A percentile compares a stretch with the other conserved stretches of the same genome.
These are phyloP conservation scores for Teratosphaeria zuluensis DNA, from an alignment of 2,329 filamentous ascomycete species.

Conservation along the genomic window DNA sequence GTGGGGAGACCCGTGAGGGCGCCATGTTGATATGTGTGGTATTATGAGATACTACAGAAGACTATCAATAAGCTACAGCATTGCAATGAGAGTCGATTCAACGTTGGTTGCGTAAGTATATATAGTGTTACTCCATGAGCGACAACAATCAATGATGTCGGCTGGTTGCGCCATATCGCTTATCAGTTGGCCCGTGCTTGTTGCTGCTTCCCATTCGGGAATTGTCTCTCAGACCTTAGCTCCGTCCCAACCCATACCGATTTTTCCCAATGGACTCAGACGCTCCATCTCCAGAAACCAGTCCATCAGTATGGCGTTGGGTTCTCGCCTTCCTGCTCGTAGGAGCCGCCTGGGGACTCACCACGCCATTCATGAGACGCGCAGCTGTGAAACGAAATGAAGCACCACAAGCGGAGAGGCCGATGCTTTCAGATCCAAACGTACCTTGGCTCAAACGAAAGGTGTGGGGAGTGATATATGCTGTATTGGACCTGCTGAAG, in stretches of 20 bases:
- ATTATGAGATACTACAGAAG: background rate
- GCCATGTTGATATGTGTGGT: background rate
- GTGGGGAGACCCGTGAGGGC: background rate
- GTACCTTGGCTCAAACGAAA: constrained; percentile 54
- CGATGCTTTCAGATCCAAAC: constrained; percentile 33
- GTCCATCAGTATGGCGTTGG: constrained; percentile 60
- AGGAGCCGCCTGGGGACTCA: constrained; percentile 85
- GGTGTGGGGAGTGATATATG: constrained; percentile 58
- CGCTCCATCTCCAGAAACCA: constrained; percentile 13
- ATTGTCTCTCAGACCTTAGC: background rate
- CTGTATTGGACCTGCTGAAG: constrained; percentile 64
- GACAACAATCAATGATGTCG: background rate
- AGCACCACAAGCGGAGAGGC: constrained; percentile 40
- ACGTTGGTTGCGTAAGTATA: background rate
- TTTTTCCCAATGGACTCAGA: constrained; percentile 19
- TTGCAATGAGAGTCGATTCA: background rate
- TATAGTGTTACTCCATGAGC: background rate
- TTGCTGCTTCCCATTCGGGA: background rate
- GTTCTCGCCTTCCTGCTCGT: constrained; percentile 83
- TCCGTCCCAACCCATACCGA: background rate
- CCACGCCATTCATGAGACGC: constrained; percentile 76
- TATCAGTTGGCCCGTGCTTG: background rate
- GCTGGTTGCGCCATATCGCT: background rate
- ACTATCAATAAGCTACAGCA: background rate
- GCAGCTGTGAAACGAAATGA: constrained; percentile 55